Evolutionary conservation across 495 filamentous ascomycete genomes (phyloP), one percentile per base, ranked within the genome.

Genomic region (Niebla homalea): DNA sequence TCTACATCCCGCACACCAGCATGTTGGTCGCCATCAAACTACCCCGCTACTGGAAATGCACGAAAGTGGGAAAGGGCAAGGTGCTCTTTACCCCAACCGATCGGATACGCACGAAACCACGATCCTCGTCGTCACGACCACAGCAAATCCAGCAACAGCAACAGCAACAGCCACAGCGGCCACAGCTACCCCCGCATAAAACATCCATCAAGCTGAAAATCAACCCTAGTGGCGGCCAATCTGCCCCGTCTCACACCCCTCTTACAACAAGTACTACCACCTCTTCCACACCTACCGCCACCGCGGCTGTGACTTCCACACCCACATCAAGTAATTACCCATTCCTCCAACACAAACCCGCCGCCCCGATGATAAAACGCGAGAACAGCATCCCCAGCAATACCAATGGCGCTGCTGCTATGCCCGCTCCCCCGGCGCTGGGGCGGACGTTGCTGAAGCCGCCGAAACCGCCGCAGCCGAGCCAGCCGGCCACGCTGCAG

Each of bases 31-130:
- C 65, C 2, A 57, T 96, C 48, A 76, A 76, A 48, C 80, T 79
- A 46, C 88, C 87, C 25, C 77, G 76, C 10, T 81, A 78, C 64
- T 93, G 84, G 79, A 75, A 65, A 42, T 80, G 76, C 43, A 65
- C 73, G 45, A 72, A 89, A 49, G 48, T 76, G 20, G 82, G 83
- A 55, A 75, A 75, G 57, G 61, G 55, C 32, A 56, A 52, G 44
- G 21, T 64, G 16, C 10, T 51, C n/a, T 60, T 64, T 40, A 48
- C 41, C 26, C 51, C 11, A 23, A 42, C 42, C 42, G 21, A 37
- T 16, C 50, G 46, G 12, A 25, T 54, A 26, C 54, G 54, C 36
- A 46, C 45, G 36, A 53, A 25, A 16, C 49, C 39, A 29, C 40
- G 22, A 45, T 47, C 4, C 47, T 37, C 35, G 36, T 55, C 46